Evolutionary conservation across 179 eudicot species (phyloP), one percentile per base, ranked within the genome.

Genomic region (Drosera spatulata): DNA sequence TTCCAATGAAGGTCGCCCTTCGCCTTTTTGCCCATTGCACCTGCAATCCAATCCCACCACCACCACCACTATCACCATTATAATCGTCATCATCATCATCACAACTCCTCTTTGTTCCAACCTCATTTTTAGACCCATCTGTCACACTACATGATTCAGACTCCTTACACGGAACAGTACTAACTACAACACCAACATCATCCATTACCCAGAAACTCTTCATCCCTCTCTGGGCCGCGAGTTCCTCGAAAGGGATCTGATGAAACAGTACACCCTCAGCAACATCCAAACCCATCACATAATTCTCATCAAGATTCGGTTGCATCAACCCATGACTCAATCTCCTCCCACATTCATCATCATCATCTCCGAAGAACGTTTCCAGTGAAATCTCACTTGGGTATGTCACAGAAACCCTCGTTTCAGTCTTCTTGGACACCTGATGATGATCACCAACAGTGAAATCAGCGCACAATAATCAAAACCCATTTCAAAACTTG

Each of bases 271-370:
- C 76, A 45, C 75, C 75, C 10, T 66, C 73, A 4, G 87, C 84
- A 48, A 79, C 68, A 38, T 69, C 69, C 22, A 71, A 59, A 14
- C 75, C 75, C 95, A 91, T 75, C 10, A 68, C 80, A 47, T 68
- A 80, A 41, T 68, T 73, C 63, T 76, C 80, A 66, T 88, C 96
- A 61, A 91, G 59, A 58, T 67, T 72, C 14, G 98, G 98, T 58
- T 79, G 85, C 62, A 80, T 68, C 40, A 73, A 72, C 39, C 64
- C 75, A 50, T 13, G 64, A 14, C 65, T 62, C 53, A 52, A 66
- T 48, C 73, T 62, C 52, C 49, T 53, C 63, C 38, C 22, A 15
- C n/a, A n/a, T n/a, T n/a, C n/a, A n/a, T n/a, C n/a, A n/a, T 49
- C 53, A 33, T 41, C 62, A 53, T 42, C 53, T 48, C 65, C 59